These are phyloP conservation scores for Cutaneotrichosporon sp. DNA, from an alignment of 1,284 basidiomycete genomes.

Conservation along the genomic window DNA sequence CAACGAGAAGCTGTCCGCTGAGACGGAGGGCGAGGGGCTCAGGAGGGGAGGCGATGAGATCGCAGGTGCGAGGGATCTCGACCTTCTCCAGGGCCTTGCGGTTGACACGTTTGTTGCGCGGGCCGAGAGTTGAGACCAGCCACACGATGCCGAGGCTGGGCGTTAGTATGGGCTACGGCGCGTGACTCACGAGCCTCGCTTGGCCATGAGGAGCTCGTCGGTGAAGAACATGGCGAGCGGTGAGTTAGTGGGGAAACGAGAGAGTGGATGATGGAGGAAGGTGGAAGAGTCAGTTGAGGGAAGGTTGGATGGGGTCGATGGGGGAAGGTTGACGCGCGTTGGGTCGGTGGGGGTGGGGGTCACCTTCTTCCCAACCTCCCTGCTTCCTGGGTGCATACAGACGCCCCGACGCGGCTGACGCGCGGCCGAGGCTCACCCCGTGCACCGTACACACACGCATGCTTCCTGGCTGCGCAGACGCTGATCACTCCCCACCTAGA, in stretches of 20 bases:
- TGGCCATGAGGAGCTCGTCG: slow-evolving; percentile 42
- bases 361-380: too few relatives aligned
- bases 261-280: background rate
- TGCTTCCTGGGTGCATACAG: background rate
- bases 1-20: slow-evolving; percentile 82
- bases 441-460: background rate
- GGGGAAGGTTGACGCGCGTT: background rate
- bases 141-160: slow-evolving; percentile 47
- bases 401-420: too few relatives aligned
- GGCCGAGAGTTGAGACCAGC: slow-evolving; percentile 84
- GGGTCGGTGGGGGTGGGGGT: background rate
- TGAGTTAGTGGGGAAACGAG: background rate
- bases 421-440: too few relatives aligned
- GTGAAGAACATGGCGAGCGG: slow-evolving; percentile 46
- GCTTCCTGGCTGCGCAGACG: too few relatives aligned
- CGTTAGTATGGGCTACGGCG: background rate
- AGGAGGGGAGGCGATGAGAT: slow-evolving; percentile 72
- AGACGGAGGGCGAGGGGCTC: slow-evolving; percentile 81
- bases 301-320: background rate
- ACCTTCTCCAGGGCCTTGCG: slow-evolving; percentile 75
- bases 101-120: slow-evolving; percentile 76
- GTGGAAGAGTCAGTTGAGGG: too few relatives aligned
- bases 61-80: slow-evolving; percentile 75
- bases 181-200: slow-evolving; percentile 42
- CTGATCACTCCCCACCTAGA: background rate